Conservation (phyloP, 805 yeast genomes). For the Ogataea trehalophila region DNA sequence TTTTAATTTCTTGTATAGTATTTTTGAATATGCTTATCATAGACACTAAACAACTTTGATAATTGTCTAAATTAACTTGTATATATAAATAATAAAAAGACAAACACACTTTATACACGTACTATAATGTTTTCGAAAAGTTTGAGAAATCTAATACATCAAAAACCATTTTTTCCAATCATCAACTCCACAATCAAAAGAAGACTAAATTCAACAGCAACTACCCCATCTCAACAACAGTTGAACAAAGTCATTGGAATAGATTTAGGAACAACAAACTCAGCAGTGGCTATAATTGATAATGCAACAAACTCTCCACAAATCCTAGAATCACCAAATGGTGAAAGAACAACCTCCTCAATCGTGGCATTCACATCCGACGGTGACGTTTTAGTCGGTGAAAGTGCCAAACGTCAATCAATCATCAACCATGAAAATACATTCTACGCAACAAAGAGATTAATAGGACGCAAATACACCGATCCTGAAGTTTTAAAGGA, state of each 20-base stretch:
- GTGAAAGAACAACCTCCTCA: constrained; percentile 83
- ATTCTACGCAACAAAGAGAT: constrained; percentile 88
- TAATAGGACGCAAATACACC: constrained; percentile 88
- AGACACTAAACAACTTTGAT: too few relatives aligned
- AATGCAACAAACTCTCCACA: constrained; percentile 55
- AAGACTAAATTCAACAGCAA: not conserved
- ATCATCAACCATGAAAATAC: constrained; percentile 93
- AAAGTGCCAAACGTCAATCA: constrained; percentile 94
- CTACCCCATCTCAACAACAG: not conserved
- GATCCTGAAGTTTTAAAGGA: constrained; percentile 91
- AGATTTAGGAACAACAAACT: constrained; percentile 85
- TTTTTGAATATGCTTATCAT: too few relatives aligned
- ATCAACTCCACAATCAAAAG: too few relatives aligned
- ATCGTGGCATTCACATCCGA: constrained; percentile 85
- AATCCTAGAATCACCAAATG: constrained; percentile 75
- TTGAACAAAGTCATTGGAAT: constrained; percentile 66
- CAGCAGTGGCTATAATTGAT: constrained; percentile 84
- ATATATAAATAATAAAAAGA: too few relatives aligned
- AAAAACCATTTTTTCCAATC: too few relatives aligned
- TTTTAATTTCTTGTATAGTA: too few relatives aligned
- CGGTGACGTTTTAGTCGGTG: constrained; percentile 91
- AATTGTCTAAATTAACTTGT: too few relatives aligned
- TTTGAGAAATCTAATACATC: too few relatives aligned
- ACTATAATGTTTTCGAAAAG: too few relatives aligned
- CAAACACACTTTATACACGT: too few relatives aligned